Evolutionary conservation across 495 filamentous ascomycete species (phyloP), one percentile per base, ranked within the genome.

Genomic region (Alectoria sarmentosa): DNA sequence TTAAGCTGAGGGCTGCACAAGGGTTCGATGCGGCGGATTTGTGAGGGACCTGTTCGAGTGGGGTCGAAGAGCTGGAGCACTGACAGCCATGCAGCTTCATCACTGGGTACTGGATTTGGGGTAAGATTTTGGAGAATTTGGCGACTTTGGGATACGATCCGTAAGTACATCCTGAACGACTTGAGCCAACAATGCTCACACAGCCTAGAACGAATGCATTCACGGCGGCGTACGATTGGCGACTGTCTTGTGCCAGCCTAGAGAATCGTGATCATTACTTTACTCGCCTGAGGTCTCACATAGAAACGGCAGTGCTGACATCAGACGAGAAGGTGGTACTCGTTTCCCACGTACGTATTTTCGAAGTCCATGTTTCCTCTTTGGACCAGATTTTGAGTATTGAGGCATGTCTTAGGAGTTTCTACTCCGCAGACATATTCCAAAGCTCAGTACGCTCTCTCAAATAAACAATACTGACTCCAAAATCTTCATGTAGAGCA

Each of bases 1-100:
- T 98, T 70, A 98, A 98, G 76, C 77, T 98, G 17, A 86, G 95
- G 52, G 92, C 94, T 30, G 92, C 95, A 1, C 95, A 98, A 74
- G 94, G 94, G 6, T 98, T 98, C 72, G 52, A 98, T 74, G 95
- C 94, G 11, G 91, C 94, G n/a, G 94, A 98, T 77, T 97, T 98
- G 75, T 92, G 91, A 73, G 89, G 90, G 69, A 90, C 80, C 57
- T 5, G 80, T 81, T 32, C 30, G n/a, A 55, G 38, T 36, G n/a
- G 54, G 41, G 26, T 28, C 21, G 14, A 36, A 26, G 15, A 14
- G 11, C 46, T 34, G 32, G 54, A 37, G 30, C 34, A 49, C 61
- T 60, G 62, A 63, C 55, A 46, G 26, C 23, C 21, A 26, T 34
- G 30, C 30, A 69, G 67, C 73, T 83, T 82, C 70, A 82, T 82